These are phyloP conservation scores for Trichoderma virens DNA, from an alignment of 495 filamentous ascomycete species.

Conservation along the genomic window DNA sequence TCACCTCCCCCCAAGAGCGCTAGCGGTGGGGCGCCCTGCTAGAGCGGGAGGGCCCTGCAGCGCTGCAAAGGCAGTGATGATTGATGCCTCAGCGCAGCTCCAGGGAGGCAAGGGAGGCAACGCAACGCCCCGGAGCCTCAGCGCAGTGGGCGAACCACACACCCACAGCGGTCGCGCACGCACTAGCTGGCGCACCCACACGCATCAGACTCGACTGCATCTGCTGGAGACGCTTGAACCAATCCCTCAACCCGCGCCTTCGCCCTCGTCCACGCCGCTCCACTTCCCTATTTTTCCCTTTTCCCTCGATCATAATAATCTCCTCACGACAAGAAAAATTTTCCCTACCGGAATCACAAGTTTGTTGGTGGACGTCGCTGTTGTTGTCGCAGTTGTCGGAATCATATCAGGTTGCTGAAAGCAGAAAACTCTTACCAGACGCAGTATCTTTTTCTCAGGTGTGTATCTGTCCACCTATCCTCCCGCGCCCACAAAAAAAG, in stretches of 20 bases:
- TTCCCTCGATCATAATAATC: background rate
- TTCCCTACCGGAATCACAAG: background rate
- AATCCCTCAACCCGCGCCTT: too few species aligned
- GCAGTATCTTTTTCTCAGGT: background rate
- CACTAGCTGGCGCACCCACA: background rate
- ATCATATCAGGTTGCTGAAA: background rate
- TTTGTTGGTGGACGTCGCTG: background rate
- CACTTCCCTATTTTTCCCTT: constrained; percentile 2
- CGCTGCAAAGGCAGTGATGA: too few species aligned
- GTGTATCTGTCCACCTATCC: background rate
- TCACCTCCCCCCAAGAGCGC: background rate
- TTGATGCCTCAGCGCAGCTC: too few species aligned
- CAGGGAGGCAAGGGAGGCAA: background rate
- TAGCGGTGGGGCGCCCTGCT: constrained; percentile 1
- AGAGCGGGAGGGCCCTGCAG: constrained; percentile 2
- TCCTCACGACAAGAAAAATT: constrained; percentile 6
- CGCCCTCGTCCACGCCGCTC: background rate
- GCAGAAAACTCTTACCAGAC: background rate
- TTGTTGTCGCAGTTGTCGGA: constrained; percentile 7
- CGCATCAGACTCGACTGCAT: background rate
- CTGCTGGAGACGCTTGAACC: too few species aligned
- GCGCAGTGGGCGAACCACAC: background rate
- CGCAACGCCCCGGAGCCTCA: background rate
- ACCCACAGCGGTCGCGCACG: background rate
- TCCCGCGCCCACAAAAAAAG: background rate